Conservation (phyloP, 2,329 filamentous ascomycete species). For the Colletotrichum neosansevieriae region DNA sequence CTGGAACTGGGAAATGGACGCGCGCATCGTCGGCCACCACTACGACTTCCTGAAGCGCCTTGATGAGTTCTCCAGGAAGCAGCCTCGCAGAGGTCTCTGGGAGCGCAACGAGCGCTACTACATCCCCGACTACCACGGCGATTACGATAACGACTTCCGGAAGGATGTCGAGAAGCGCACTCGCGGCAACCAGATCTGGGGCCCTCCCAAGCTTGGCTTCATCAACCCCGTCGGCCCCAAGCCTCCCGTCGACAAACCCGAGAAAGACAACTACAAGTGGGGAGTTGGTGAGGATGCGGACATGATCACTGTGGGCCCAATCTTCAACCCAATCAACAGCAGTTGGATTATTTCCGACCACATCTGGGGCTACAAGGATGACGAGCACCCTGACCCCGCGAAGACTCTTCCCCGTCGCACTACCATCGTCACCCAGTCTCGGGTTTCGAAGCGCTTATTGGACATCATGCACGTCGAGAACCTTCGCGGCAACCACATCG, state of each 20-base stretch:
- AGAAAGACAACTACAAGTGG: constrained; percentile 79
- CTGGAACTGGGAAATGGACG: constrained; percentile 92
- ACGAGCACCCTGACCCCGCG: constrained; percentile 59
- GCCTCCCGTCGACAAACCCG: constrained; percentile 69
- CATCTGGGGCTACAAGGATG: constrained; percentile 73
- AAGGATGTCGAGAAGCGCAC: constrained; percentile 68
- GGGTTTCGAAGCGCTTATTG: constrained; percentile 77
- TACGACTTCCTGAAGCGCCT: constrained; percentile 82
- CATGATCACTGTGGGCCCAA: constrained; percentile 80
- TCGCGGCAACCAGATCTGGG: constrained; percentile 74
- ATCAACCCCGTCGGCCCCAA: constrained; percentile 72
- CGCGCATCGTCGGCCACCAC: constrained; percentile 82
- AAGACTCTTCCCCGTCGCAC: constrained; percentile 76
- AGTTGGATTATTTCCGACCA: constrained; percentile 79
- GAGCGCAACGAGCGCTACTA: constrained; percentile 80
- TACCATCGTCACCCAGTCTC: constrained; percentile 82
- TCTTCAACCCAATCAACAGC: constrained; percentile 80
- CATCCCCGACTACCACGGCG: constrained; percentile 76
- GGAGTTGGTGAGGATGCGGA: constrained; percentile 82
- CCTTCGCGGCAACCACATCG: constrained; percentile 78
- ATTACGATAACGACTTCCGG: constrained; percentile 76
- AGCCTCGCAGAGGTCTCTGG: constrained; percentile 80
- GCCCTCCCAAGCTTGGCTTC: constrained; percentile 69
- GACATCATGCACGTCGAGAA: constrained; percentile 85
- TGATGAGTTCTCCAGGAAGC: constrained; percentile 70